Base-by-base conservation (phyloP, 2,329 filamentous ascomycete genomes). In the Stachybotrys echinatus region DNA sequence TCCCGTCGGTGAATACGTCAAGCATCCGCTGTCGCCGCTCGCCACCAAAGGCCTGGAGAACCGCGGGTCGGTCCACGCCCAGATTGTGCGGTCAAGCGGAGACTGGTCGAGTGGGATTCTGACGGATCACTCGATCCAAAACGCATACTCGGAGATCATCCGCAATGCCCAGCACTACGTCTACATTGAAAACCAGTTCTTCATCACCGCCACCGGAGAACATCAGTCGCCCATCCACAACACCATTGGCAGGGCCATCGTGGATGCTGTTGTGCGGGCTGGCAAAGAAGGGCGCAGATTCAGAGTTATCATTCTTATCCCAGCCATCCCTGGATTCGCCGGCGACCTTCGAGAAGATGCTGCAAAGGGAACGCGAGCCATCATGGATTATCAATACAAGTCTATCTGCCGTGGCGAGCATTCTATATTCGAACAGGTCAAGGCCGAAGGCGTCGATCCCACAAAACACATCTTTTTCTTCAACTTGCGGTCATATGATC, bases 341-440 rank as follows among this genome's bases (percentile, higher is more conserved):
- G 92, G 92, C 43, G 92, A 97, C 63, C 76, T 99, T 23, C 77
- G 92, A 50, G 84, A 91, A 12, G 84, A 89, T 58, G 90, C 88
- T 19, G 92, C 92, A 0, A 82, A 83, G 1, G 92, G 92, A 10
- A 97, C 92, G 0, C 74, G 90, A 45, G 92, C 92, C 12, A 99
- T 97, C 61, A 97, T 99, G 90, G 92, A 97, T 65, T 97, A 96
- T 63, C 94, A 97, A 65, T 99, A 94, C 76, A 95, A 95, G 70
- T 95, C 90, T 0, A 95, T 99, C 56, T 89, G 87, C 62, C 86
- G 94, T 42, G 94, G 94, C 6, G 87, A 95, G 55, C 77, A 97
- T 64, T 96, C 90, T 5, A 97, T 99, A 48, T 94, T 88, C 59
- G 90, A 82, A 38, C 85, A 88, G 62, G 83, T 96, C 50, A 69